These are phyloP conservation scores for Myxozyma melibiosi DNA, from an alignment of 805 yeast species.

Conservation along the genomic window DNA sequence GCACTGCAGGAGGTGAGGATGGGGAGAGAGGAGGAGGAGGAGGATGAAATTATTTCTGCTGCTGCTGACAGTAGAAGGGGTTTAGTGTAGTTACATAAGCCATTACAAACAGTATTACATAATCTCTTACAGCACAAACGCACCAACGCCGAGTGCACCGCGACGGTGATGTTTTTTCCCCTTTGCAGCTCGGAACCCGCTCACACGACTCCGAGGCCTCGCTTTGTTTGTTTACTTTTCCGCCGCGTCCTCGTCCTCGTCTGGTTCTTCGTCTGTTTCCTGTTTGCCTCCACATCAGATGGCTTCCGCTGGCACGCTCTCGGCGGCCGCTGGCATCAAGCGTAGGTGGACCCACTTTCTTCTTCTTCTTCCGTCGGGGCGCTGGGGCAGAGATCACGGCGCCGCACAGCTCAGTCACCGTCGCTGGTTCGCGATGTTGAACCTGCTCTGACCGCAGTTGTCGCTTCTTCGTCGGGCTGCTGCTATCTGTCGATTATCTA, in stretches of 20 bases:
- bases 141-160: not conserved
- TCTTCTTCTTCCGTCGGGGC: not conserved
- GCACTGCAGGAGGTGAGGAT: not conserved
- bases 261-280: no score
- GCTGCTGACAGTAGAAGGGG: no score
- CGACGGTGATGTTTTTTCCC: no score
- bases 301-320: constrained; percentile 7
- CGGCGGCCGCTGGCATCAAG: constrained; percentile 3
- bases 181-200: not conserved
- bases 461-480: no score
- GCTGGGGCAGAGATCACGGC: no score
- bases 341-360: constrained; percentile 3
- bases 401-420: constrained; percentile 1
- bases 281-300: no score
- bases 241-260: no score
- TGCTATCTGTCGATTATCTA: not conserved
- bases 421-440: not conserved
- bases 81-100: no score
- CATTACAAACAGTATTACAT: no score
- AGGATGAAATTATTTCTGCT: not conserved
- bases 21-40: not conserved
- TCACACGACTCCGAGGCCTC: not conserved
- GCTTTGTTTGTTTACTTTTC: not conserved
- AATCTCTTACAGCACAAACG: not conserved
- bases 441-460: not conserved